Percentiles rank a stretch among this genome's conserved stretches.
These are phyloP conservation scores for Ogataea chonburiensis DNA, from an alignment of 805 yeast species.

Conservation along the genomic window DNA sequence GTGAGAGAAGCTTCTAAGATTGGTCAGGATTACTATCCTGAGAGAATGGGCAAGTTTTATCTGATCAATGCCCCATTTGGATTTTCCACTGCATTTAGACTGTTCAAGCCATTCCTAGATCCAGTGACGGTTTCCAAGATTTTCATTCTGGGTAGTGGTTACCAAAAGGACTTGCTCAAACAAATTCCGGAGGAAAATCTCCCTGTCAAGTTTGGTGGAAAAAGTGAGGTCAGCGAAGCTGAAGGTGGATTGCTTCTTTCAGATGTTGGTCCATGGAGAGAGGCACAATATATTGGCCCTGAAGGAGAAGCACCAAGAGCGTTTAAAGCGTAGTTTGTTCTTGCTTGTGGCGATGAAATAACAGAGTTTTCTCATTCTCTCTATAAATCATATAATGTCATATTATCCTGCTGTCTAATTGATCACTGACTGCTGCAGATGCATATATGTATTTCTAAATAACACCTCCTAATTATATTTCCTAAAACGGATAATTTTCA, in stretches of 20 bases:
- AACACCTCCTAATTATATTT: conserved; percentile 5
- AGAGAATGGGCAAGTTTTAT: conserved; percentile 98
- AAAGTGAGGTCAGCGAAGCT: conserved; percentile 58
- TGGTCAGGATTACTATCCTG: conserved; percentile 97
- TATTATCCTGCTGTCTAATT: background rate
- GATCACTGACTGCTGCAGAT: too few species aligned
- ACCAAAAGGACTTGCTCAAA: conserved; percentile 77
- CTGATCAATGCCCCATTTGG: conserved; percentile 97
- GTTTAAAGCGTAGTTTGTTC: conserved; percentile 23
- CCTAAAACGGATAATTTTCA: conserved; percentile 2
- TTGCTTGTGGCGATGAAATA: too few species aligned
- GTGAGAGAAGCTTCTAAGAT: conserved; percentile 91
- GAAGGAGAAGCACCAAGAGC: conserved; percentile 90
- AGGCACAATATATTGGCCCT: conserved; percentile 81
- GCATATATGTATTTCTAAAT: too few species aligned
- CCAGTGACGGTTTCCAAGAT: conserved; percentile 97
- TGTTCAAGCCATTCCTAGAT: conserved; percentile 92
- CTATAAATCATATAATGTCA: conserved; percentile 4
- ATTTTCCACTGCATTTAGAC: conserved; percentile 86
- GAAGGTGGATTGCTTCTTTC: conserved; percentile 83
- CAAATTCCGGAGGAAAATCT: conserved; percentile 93
- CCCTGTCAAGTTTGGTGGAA: conserved; percentile 90
- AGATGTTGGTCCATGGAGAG: conserved; percentile 98
- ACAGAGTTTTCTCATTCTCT: background rate
- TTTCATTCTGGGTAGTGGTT: conserved; percentile 77